These are phyloP conservation scores for Candida nonsorbophila DNA, from an alignment of 805 yeast genomes.

Conservation along the genomic window DNA sequence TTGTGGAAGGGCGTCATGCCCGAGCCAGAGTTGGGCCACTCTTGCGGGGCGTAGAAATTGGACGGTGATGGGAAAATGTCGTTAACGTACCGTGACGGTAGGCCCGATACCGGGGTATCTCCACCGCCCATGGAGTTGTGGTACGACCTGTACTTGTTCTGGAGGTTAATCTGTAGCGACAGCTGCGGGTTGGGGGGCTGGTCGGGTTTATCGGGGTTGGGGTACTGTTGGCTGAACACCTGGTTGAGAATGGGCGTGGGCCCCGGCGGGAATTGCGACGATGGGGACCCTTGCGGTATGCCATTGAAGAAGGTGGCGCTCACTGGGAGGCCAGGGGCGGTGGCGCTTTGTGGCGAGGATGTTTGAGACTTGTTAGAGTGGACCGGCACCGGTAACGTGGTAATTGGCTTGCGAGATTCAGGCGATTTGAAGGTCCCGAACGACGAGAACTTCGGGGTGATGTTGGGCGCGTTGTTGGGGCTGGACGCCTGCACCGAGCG, in stretches of 20 bases:
- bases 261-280: conserved; percentile 16
- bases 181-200: conserved; percentile 8
- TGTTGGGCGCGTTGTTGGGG: conserved; percentile 4
- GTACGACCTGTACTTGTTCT: conserved; percentile 5
- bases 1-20: conserved; percentile 34
- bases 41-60: conserved; percentile 58
- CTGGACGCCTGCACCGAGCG: conserved; percentile 4
- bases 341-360: conserved; percentile 32
- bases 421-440: conserved; percentile 24
- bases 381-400: conserved; percentile 29
- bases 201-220: conserved; percentile 10
- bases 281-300: conserved; percentile 19
- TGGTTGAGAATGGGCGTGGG: conserved; percentile 33
- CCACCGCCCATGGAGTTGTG: conserved; percentile 31
- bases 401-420: conserved; percentile 22
- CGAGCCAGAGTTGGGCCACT: conserved; percentile 31
- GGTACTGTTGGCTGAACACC: conserved; percentile 17
- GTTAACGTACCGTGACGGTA: conserved; percentile 66
- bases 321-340: conserved; percentile 33
- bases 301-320: conserved; percentile 18
- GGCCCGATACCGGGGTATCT: conserved; percentile 65
- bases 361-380: conserved; percentile 32
- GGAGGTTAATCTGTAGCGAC: conserved; percentile 2
- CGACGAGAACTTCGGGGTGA: conserved; percentile 13
- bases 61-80: conserved; percentile 80